A percentile compares a stretch with the other conserved stretches of the same genome.
phyloP scores from a whole-genome alignment of 1,139 yeast genomes.

The Suhomyces wounanorum region DNA sequence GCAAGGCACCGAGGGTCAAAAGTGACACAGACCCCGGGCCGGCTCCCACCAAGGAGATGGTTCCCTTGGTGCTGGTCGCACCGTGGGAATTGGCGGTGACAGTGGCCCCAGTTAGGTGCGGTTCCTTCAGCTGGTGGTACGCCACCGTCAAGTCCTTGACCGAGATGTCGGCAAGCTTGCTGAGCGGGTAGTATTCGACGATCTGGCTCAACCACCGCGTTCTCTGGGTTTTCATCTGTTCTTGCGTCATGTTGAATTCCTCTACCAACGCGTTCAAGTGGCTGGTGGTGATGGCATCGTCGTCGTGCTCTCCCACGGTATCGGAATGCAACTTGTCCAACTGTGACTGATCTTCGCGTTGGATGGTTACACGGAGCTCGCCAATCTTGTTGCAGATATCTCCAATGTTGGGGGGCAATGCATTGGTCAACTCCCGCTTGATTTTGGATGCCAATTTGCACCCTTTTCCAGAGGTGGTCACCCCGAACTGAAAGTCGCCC shows the following conservation, averaged over 20 bases:
- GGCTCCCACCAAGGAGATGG: slow-evolving; percentile 81
- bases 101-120: neutral
- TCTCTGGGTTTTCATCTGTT: slow-evolving; percentile 58
- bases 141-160: slow-evolving; percentile 56
- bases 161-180: slow-evolving; percentile 57
- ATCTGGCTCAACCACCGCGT: slow-evolving; percentile 87
- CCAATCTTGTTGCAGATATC: slow-evolving; percentile 72
- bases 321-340: slow-evolving; percentile 20
- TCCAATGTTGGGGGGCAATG: slow-evolving; percentile 71
- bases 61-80: slow-evolving; percentile 38
- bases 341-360: slow-evolving; percentile 50
- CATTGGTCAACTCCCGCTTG: slow-evolving; percentile 67
- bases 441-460: slow-evolving; percentile 83
- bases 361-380: slow-evolving; percentile 56
- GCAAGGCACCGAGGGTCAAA: slow-evolving; percentile 81
- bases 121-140: slow-evolving; percentile 25
- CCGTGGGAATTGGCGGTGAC: neutral
- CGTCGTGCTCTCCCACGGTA: slow-evolving; percentile 60
- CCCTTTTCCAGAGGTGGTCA: slow-evolving; percentile 88
- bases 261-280: slow-evolving; percentile 62
- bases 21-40: slow-evolving; percentile 92
- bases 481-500: slow-evolving; percentile 80
- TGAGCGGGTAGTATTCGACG: slow-evolving; percentile 86
- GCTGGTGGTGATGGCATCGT: slow-evolving; percentile 64
- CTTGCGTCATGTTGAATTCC: slow-evolving; percentile 57